Base-by-base conservation (phyloP, 2,329 filamentous ascomycete genomes). In the Ustulina deusta region DNA sequence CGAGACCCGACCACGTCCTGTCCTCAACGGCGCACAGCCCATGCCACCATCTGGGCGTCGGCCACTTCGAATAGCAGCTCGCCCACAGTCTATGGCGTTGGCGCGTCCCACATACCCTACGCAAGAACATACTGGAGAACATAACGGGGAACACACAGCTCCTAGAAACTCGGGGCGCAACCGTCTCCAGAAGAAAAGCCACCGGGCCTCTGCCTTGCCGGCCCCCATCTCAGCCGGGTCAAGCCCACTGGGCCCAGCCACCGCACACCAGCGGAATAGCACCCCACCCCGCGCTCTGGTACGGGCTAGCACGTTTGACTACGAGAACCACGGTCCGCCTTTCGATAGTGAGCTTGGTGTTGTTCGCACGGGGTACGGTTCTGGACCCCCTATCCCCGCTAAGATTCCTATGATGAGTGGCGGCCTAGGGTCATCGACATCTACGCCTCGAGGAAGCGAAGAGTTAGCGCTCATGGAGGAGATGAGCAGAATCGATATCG, bases 401-500 rank as follows among this genome's bases (percentile, higher is more conserved):
- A 93, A 93, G 79, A 82, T 93, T 9, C 90, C 90, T 0, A 78
- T 73, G 72, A 85, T 83, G 81, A 85, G 81, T 69, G 83, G 81
- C 36, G 76, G 74, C 34, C 70, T 78, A 56, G 75, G 72, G 1
- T 69, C 75, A 17, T 32, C 69, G 2, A 72, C 49, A 58, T 74
- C 56, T 38, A 69, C 32, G 2, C 65, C 74, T 38, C 81, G 78
- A 59, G 80, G 77, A 17, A 78, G 80, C 29, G 84, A 85, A 64
- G 83, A 87, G 69, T 83, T 84, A 78, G 87, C 90, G 22, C 80
- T 94, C 60, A 86, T 91, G 79, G 84, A 93, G 70, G 92, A 94
- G 80, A 86, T 94, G 84, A 89, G 85, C 73, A 83, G 83, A 55
- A 91, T 91, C 69, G 88, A 91, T 73, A 86, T 91, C 71, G 89